phyloP scores from a whole-genome alignment of 805 yeast species.

The Isabelozyma pseudorhagii region DNA sequence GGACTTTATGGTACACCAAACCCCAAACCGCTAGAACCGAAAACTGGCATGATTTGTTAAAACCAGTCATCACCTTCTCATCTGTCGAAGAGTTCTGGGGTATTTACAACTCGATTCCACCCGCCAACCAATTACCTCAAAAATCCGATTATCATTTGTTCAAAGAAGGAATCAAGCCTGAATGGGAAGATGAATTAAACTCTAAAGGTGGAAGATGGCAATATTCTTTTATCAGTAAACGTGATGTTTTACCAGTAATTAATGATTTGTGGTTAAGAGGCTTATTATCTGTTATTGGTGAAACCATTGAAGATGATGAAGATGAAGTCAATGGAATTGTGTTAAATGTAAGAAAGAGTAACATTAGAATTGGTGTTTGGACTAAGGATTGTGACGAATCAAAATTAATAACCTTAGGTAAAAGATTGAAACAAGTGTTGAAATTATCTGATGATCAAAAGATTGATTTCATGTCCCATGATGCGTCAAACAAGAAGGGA shows the following conservation, averaged over 20 bases:
- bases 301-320: constrained; percentile 80
- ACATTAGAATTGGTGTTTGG: constrained; percentile 88
- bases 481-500: constrained; percentile 44
- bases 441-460: constrained; percentile 70
- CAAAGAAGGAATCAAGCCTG: constrained; percentile 92
- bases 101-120: constrained; percentile 87
- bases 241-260: constrained; percentile 56
- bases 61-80: constrained; percentile 86
- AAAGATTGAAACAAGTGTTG: constrained; percentile 80
- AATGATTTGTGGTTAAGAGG: constrained; percentile 93
- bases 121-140: constrained; percentile 84
- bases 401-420: constrained; percentile 72
- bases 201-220: constrained; percentile 92
- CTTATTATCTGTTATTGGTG: constrained; percentile 88
- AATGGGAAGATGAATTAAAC: constrained; percentile 94
- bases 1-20: constrained; percentile 98
- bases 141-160: constrained; percentile 94
- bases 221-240: constrained; percentile 63
- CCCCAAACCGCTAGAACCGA: constrained; percentile 78
- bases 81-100: constrained; percentile 99
- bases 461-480: constrained; percentile 77
- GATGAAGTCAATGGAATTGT: constrained; percentile 94
- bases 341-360: constrained; percentile 79
- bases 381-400: constrained; percentile 71
- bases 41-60: constrained; percentile 88